phyloP scores from a whole-genome alignment of 371 early-diverging fungal genomes.

The Chytridium lagenaria region DNA sequence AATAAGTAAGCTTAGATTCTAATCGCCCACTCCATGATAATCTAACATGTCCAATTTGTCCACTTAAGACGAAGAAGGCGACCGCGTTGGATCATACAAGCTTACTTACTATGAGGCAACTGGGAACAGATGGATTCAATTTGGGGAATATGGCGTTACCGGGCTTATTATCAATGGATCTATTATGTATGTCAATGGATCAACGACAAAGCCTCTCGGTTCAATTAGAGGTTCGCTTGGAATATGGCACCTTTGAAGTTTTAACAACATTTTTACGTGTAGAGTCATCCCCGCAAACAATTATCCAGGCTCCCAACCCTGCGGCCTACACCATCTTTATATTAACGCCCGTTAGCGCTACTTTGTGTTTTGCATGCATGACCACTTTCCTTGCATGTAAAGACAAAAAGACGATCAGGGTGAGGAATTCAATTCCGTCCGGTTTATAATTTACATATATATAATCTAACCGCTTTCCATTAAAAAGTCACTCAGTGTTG shows the following conservation, averaged over 20 bases:
- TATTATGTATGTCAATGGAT: slow-evolving; percentile 13
- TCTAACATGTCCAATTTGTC: too few relatives aligned
- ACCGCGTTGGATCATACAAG: slow-evolving; percentile 13
- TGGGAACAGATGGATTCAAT: neutral
- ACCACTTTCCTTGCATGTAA: neutral
- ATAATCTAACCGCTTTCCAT: slow-evolving; percentile 4
- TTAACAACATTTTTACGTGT: neutral
- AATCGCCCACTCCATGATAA: neutral
- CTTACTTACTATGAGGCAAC: neutral
- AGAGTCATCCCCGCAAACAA: slow-evolving; percentile 3
- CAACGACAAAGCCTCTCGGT: slow-evolving; percentile 7
- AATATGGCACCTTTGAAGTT: neutral
- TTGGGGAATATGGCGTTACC: slow-evolving; percentile 1
- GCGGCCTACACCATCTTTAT: slow-evolving; percentile 10
- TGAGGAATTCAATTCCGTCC: neutral
- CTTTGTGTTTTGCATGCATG: neutral
- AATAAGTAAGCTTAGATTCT: neutral
- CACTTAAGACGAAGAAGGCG: neutral
- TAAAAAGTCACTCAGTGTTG: too few relatives aligned
- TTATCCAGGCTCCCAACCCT: slow-evolving; percentile 4
- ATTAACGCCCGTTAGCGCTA: neutral
- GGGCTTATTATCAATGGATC: neutral
- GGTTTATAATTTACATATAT: neutral
- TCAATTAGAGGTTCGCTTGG: slow-evolving; percentile 4
- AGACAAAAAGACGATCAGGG: slow-evolving; percentile 21